Evolutionary conservation across 1,284 basidiomycete genomes (phyloP), one percentile per base, ranked within the genome.

Genomic region (Kalmanozyma brasiliensis): DNA sequence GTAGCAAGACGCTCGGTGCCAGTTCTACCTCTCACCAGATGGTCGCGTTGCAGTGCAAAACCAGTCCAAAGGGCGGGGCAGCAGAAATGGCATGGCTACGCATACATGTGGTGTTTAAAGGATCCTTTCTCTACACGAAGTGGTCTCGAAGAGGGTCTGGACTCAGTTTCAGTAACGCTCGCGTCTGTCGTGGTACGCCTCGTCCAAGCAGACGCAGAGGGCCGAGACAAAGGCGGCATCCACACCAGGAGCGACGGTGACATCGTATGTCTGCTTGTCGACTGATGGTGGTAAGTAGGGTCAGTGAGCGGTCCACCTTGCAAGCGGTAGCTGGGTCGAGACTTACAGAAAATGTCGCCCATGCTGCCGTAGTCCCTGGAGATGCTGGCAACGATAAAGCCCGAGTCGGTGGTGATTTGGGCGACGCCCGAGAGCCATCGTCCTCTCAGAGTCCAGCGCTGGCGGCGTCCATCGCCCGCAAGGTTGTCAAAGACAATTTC

Each of bases 141-240:
- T n/a, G n/a, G n/a, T n/a, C n/a, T n/a, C n/a, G n/a, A n/a, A n/a
- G n/a, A n/a, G n/a, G n/a, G n/a, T n/a, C n/a, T n/a, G n/a, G n/a
- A n/a, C n/a, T n/a, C n/a, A n/a, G n/a, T n/a, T n/a, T n/a, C n/a
- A n/a, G n/a, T n/a, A n/a, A n/a, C n/a, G n/a, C n/a, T n/a, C n/a
- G n/a, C n/a, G n/a, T n/a, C n/a, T n/a, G n/a, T n/a, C n/a, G n/a
- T n/a, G n/a, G n/a, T n/a, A n/a, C n/a, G n/a, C 47, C 24, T 33
- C 29, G 36, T 49, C 47, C 22, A 49, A 22, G 44, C 82, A 83
- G 45, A 85, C 82, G 55, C 83, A 83, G 22, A 84, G 66, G 4
- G 83, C 84, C 2, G 83, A 79, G 19, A 85, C 82, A 26, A 85
- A 72, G 5, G 82, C 74, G 4, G 84, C 76, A 59, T 85, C 84